Base-by-base conservation (phyloP, 202 grass and related monocot genomes). In the Digitaria exilis region DNA sequence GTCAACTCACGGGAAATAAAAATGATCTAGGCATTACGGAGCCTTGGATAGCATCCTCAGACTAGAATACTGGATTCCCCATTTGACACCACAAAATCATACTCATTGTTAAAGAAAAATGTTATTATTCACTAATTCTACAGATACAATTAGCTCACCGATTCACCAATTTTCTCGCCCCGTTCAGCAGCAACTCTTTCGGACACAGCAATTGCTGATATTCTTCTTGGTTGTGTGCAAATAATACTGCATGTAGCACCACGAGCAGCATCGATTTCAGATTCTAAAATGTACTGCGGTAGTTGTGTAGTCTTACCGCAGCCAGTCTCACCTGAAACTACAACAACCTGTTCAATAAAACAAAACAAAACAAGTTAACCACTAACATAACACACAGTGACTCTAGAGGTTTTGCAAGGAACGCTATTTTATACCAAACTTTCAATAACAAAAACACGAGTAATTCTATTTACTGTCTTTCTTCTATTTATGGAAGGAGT, bases 131-230 rank as follows among this genome's bases (percentile, higher is more conserved):
- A 37, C 7, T 37, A 6, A 77, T 52, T 69, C 65, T 34, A 62
- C 62, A 56, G 22, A 77, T 82, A 85, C 65, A 90, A 86, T 34
- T 49, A 79, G 71, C 89, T 94, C 69, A 98, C 96, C 65, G 96
- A 98, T 96, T 96, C 91, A 26, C 96, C 96, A 44, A 98, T 95
- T 75, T 94, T 93, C 74, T 98, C 96, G 0, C 96, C 96, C 82
- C 96, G 93, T 98, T 98, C 96, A 81, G 93, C 85, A 80, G 96
- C 91, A 76, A 98, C 96, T 80, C 96, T 91, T 89, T 98, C 96
- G 78, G 96, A 96, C 65, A 98, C 96, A 65, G 96, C 58, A 60
- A 98, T 98, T 28, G 96, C 96, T 90, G 96, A 98, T 84, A 98
- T 95, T 90, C 93, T 70, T 70, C 96, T 91, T 57, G 96, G 96